A percentile compares a stretch with the other conserved stretches of the same genome.
Evolutionary conservation across 805 yeast species (phyloP).

Genomic region (Vanderwaltozyma verrucispora): DNA sequence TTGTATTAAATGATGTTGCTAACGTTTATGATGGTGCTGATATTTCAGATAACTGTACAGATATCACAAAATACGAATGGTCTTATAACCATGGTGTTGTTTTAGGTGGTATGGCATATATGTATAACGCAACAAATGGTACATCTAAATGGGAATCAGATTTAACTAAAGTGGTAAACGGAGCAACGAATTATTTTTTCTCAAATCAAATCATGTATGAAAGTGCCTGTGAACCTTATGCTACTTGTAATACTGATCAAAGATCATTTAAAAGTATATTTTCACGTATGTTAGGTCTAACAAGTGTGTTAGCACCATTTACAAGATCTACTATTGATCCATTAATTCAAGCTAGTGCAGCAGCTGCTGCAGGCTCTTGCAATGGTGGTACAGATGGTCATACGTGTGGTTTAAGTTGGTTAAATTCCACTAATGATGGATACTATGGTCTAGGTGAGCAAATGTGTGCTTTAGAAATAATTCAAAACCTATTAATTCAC

Average conservation of each 20-base stretch:
- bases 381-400: conserved; percentile 64
- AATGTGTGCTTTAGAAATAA: conserved; percentile 59
- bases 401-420: conserved; percentile 71
- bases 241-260: conserved; percentile 62
- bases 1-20: conserved; percentile 42
- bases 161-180: conserved; percentile 34
- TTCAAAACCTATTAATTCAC: conserved; percentile 38
- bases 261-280: conserved; percentile 64
- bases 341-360: conserved; percentile 40
- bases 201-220: conserved; percentile 46
- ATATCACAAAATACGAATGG: conserved; percentile 47
- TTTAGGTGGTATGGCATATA: conserved; percentile 58
- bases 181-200: conserved; percentile 42
- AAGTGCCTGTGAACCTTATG: conserved; percentile 41
- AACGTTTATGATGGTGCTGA: conserved; percentile 68
- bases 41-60: conserved; percentile 48
- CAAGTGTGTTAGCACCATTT: conserved; percentile 45
- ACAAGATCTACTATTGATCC: conserved; percentile 34
- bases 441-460: conserved; percentile 71
- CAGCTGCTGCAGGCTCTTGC: conserved; percentile 62
- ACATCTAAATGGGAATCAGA: conserved; percentile 40
- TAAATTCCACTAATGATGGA: conserved; percentile 47
- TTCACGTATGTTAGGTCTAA: conserved; percentile 50
- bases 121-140: conserved; percentile 51
- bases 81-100: conserved; percentile 61